Evolutionary conservation across 164 flowering plant genomes (phyloP), one percentile per base, ranked within the genome.

Genomic region (grape (Vitis vinifera)): DNA sequence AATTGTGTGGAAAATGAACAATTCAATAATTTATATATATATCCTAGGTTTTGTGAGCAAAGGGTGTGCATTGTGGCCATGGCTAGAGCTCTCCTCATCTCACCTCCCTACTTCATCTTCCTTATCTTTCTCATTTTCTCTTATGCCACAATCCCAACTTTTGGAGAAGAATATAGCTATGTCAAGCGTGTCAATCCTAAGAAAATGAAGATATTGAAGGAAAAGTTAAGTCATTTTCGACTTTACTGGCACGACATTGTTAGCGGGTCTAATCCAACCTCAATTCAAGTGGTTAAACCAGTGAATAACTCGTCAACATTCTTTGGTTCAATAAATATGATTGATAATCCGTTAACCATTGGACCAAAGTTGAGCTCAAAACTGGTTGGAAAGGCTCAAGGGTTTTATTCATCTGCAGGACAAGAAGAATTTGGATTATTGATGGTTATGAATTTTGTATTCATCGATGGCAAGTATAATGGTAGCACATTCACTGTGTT

Each of bases 361-460:
- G 76, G 76, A 10, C 77, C 79, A 12, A 62, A 70, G 10, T 11
- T 66, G 74, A 69, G 66, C 15, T 81, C 84, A 7, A 76, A 72
- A 29, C 9, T 69, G 1, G 68, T 77, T 0, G 85, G 83, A 50
- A 63, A 77, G 16, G 79, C 81, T 4, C 84, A 82, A 68, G 85
- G 85, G 37, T 51, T 84, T n/a, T 80, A 78, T 53, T 76, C 75
- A 2, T 14, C 52, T 7, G 73, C 81, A 8, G 65, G 73, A 4
- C 75, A 71, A 23, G 52, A 71, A 2, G 75, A 74, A 8, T 5
- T 75, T 14, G 80, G 71, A 0, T 55, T 78, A 31, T 8, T 79
- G 30, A 79, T 81, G 87, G 71, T 71, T 3, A 79, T 77, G 81
- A 81, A 84, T 62, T 77, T 81, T 14, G 78, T 52, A 0, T 81